A percentile compares a stretch with the other conserved stretches of the same genome.
phyloP scores from a whole-genome alignment of 1,284 basidiomycete genomes.

The Ustilago loliicola region DNA sequence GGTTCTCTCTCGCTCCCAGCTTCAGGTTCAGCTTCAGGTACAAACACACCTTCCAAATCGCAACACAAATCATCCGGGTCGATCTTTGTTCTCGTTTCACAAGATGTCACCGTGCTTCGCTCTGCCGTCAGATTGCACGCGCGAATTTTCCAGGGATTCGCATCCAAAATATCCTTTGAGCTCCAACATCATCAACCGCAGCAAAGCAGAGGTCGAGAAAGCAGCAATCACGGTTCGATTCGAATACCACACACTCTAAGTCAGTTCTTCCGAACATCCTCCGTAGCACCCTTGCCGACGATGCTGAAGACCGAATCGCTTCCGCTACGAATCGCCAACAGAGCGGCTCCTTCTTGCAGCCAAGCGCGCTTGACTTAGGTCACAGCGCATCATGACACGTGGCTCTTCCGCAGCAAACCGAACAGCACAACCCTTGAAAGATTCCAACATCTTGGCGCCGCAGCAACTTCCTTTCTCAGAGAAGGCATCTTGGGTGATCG shows the following conservation, averaged over 20 bases:
- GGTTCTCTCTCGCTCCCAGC: constrained; percentile 2
- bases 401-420: not conserved
- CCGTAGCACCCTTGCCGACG: not conserved
- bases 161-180: not conserved
- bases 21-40: not conserved
- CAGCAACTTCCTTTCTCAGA: constrained; percentile 12
- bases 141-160: constrained; percentile 13
- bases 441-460: constrained; percentile 28
- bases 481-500: not conserved
- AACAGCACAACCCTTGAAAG: not conserved
- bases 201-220: not conserved
- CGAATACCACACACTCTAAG: constrained; percentile 1
- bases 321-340: not conserved
- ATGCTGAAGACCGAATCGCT: not conserved
- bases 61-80: not conserved
- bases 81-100: constrained; percentile 6
- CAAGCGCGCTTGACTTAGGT: not conserved
- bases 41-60: not conserved
- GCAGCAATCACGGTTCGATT: not conserved
- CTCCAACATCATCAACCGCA: not conserved
- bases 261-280: constrained; percentile 14
- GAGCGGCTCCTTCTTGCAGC: not conserved
- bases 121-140: constrained; percentile 38
- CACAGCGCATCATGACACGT: constrained; percentile 15
- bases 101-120: constrained; percentile 42